Conservation (phyloP, 768 basidiomycete genomes). For the Amanita rimosa region DNA sequence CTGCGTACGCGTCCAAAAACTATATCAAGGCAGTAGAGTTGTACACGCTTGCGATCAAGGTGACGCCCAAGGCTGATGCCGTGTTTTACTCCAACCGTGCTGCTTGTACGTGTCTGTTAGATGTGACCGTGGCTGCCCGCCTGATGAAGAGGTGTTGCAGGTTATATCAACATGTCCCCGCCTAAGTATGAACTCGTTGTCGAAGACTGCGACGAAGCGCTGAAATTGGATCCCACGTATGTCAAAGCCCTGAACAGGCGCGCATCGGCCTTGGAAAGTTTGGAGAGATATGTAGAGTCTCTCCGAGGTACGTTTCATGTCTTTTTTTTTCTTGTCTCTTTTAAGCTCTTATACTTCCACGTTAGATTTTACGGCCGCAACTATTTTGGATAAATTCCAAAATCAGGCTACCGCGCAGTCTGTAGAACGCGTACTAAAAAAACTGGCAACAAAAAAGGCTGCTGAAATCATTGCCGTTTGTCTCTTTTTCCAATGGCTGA, state of each 20-base stretch:
- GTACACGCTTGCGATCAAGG: slow-evolving; percentile 67
- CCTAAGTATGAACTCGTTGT: slow-evolving; percentile 78
- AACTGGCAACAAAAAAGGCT: slow-evolving; percentile 63
- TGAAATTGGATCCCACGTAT: slow-evolving; percentile 74
- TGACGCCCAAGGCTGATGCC: slow-evolving; percentile 72
- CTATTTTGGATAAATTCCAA: slow-evolving; percentile 89
- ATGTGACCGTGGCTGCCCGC: not conserved
- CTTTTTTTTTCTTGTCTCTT: not conserved
- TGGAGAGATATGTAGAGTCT: slow-evolving; percentile 65
- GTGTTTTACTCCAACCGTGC: slow-evolving; percentile 97
- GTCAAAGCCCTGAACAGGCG: slow-evolving; percentile 88
- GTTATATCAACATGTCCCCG: slow-evolving; percentile 86
- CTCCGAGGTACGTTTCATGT: slow-evolving; percentile 49
- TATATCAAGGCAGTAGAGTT: slow-evolving; percentile 48
- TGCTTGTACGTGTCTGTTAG: slow-evolving; percentile 53
- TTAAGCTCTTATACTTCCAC: not conserved
- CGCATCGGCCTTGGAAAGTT: slow-evolving; percentile 71
- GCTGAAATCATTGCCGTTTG: slow-evolving; percentile 53
- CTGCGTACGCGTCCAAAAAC: slow-evolving; percentile 52
- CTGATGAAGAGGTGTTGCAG: slow-evolving; percentile 27
- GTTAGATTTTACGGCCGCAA: slow-evolving; percentile 90
- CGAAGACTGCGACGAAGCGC: slow-evolving; percentile 80
- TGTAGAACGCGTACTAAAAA: slow-evolving; percentile 90
- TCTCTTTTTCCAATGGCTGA: not conserved
- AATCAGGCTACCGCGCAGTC: slow-evolving; percentile 67